A percentile compares a stretch with the other conserved stretches of the same genome.
Conservation (phyloP, 306 rosid species). For the Dryas octopetala region DNA sequence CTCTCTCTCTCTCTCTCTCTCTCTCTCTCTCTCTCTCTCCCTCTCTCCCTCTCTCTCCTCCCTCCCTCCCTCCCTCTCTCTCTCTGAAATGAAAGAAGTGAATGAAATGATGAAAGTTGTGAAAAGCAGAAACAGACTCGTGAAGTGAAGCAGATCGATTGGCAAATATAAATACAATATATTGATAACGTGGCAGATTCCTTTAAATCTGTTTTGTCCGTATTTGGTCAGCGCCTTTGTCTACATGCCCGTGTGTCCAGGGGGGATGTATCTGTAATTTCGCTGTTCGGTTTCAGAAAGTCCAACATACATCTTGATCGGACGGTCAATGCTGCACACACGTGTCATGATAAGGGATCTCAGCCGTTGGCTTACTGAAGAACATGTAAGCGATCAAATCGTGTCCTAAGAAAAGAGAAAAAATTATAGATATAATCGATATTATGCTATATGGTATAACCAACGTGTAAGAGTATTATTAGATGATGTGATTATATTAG, state of each 20-base stretch:
- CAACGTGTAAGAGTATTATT: no score
- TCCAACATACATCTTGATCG: not conserved
- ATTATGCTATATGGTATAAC: no score
- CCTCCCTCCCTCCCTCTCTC: not conserved
- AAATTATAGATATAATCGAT: no score
- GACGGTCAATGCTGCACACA: not conserved
- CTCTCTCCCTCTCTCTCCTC: conserved; percentile 7
- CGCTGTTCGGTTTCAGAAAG: not conserved
- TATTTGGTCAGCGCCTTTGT: not conserved
- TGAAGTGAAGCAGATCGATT: not conserved
- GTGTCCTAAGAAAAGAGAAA: no score
- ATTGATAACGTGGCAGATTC: not conserved
- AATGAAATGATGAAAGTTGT: no score
- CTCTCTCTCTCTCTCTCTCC: not conserved
- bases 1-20: not conserved
- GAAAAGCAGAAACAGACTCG: not conserved
- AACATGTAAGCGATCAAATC: no score
- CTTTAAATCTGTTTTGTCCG: not conserved
- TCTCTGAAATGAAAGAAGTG: not conserved
- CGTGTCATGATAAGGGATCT: not conserved
- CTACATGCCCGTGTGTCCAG: conserved; percentile 15
- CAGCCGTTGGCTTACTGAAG: no score
- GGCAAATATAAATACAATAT: not conserved
- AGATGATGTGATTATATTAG: no score
- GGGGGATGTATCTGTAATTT: conserved; percentile 26